These are phyloP conservation scores for Quercus robur DNA, from an alignment of 306 rosid genomes.

Conservation along the genomic window DNA sequence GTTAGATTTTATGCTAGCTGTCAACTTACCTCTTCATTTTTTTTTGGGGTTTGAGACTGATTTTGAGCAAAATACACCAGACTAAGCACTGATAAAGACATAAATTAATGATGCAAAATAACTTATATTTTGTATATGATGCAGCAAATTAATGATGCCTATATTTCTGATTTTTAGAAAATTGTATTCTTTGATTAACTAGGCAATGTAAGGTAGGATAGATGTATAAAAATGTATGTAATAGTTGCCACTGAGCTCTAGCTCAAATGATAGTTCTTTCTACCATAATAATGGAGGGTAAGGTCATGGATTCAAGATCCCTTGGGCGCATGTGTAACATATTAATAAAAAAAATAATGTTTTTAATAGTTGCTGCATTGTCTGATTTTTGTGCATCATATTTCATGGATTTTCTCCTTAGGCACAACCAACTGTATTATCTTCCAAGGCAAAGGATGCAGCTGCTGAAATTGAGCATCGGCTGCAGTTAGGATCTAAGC, in stretches of 20 bases:
- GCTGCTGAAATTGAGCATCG: constrained; percentile 73
- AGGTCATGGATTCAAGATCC: no score
- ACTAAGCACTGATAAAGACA: no score
- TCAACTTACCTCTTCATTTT: no score
- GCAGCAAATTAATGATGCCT: not conserved
- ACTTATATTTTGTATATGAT: no score
- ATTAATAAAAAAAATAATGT: not conserved
- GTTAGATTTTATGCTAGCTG: no score
- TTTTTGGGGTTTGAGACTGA: no score
- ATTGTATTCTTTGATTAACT: not conserved
- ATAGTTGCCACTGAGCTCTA: not conserved
- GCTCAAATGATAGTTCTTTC: no score
- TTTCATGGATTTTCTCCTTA: constrained; percentile 17
- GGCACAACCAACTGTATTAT: constrained; percentile 48
- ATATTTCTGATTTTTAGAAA: not conserved
- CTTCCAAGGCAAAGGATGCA: constrained; percentile 78
- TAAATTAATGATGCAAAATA: no score
- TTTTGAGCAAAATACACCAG: no score
- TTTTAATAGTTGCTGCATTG: not conserved
- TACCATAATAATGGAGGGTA: no score
- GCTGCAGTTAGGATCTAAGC: constrained; percentile 83
- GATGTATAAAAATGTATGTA: not conserved
- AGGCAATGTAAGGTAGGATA: not conserved
- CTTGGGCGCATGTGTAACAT: not conserved
- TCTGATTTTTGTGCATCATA: constrained; percentile 21